Evolutionary conservation across 495 filamentous ascomycete species (phyloP).

Genomic region (Platismatia glauca): DNA sequence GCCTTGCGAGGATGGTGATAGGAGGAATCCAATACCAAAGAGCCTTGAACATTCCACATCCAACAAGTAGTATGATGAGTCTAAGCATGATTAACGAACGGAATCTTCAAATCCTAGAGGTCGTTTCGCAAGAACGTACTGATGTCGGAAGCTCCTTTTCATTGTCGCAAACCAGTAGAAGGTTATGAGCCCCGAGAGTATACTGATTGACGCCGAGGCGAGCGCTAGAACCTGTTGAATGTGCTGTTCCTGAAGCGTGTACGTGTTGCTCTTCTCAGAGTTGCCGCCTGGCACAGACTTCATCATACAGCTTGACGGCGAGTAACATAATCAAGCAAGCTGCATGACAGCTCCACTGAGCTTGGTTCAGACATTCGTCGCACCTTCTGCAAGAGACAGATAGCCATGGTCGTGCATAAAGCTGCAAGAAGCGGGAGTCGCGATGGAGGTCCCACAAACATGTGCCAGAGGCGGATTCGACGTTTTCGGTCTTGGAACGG

Average conservation of each 20-base stretch:
- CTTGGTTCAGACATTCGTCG: not conserved
- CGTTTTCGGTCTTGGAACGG: not conserved
- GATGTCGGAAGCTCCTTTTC: constrained; percentile 63
- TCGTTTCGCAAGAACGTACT: constrained; percentile 39
- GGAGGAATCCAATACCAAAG: constrained; percentile 57
- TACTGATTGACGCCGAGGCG: constrained; percentile 41
- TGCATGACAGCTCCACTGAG: not conserved
- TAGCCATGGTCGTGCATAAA: not conserved
- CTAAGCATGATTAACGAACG: constrained; percentile 31
- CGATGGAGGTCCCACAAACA: not conserved
- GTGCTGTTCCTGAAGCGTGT: constrained; percentile 9
- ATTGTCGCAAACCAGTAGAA: constrained; percentile 70
- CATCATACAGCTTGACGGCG: not conserved
- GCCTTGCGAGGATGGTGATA: constrained; percentile 38
- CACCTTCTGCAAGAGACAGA: not conserved
- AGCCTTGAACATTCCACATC: constrained; percentile 59
- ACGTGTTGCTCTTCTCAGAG: constrained; percentile 6
- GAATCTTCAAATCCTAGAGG: not conserved
- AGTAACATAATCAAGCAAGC: not conserved
- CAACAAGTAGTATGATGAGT: constrained; percentile 61
- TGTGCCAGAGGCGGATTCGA: not conserved
- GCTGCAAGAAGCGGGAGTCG: not conserved
- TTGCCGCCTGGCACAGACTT: not conserved
- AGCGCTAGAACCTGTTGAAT: constrained; percentile 24
- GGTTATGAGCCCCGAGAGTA: constrained; percentile 41